Evolutionary conservation across 768 basidiomycete species (phyloP).

Genomic region (Leccinum olivaceopallidum): DNA sequence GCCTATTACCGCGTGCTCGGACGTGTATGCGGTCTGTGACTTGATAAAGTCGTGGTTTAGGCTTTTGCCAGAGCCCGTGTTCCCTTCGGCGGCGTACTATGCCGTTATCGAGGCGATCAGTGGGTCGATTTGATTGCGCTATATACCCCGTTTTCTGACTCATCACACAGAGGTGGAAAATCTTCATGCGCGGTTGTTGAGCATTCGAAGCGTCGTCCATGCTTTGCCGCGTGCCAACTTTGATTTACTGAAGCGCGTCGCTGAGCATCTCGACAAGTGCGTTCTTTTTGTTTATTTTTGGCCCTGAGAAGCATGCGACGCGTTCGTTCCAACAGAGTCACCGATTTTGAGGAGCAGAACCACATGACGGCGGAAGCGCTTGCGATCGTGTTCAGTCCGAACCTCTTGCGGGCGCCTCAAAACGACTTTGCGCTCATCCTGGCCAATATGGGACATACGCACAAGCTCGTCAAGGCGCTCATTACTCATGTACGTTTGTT

Average conservation of each 20-base stretch:
- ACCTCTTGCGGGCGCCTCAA: slow-evolving; percentile 72
- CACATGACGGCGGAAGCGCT: slow-evolving; percentile 88
- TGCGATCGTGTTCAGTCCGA: slow-evolving; percentile 85
- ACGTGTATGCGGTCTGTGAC: slow-evolving; percentile 84
- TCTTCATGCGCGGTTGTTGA: slow-evolving; percentile 61
- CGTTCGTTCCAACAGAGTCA: slow-evolving; percentile 53
- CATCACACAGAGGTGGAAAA: slow-evolving; percentile 59
- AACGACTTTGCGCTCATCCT: slow-evolving; percentile 78
- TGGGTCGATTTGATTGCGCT: slow-evolving; percentile 35
- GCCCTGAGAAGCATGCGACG: not conserved
- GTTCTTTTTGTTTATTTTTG: slow-evolving; percentile 14
- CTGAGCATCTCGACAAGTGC: slow-evolving; percentile 81
- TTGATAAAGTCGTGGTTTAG: slow-evolving; percentile 87
- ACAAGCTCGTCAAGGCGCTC: slow-evolving; percentile 72
- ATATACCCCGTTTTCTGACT: slow-evolving; percentile 8
- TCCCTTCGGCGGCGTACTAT: slow-evolving; percentile 68
- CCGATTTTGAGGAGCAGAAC: slow-evolving; percentile 84
- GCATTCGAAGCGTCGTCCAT: slow-evolving; percentile 68
- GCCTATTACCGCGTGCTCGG: slow-evolving; percentile 58
- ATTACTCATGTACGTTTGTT: slow-evolving; percentile 66
- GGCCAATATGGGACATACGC: slow-evolving; percentile 76
- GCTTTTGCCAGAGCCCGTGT: slow-evolving; percentile 75
- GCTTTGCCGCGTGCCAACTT: slow-evolving; percentile 72
- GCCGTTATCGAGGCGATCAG: slow-evolving; percentile 72
- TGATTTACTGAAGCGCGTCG: slow-evolving; percentile 73